These are phyloP conservation scores for Puccinia polysora DNA, from an alignment of 1,284 basidiomycete species.

Conservation along the genomic window DNA sequence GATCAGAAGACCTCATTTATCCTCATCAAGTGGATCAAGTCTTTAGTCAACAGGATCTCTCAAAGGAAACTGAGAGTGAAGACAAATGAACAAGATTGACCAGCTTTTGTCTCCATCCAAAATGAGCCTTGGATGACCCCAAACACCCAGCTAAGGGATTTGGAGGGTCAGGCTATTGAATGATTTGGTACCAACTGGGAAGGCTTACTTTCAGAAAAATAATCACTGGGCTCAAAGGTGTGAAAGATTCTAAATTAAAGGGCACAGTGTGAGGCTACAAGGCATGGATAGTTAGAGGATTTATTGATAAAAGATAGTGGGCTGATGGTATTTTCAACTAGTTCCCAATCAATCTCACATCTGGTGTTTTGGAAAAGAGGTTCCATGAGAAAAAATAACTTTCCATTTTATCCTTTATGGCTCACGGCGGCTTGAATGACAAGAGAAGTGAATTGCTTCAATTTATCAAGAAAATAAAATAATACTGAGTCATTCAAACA, in stretches of 20 bases:
- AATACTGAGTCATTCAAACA: not conserved
- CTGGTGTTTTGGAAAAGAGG: slow-evolving; percentile 1
- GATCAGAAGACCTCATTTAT: too few relatives aligned
- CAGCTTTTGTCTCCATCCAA: too few relatives aligned
- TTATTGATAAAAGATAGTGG: slow-evolving; percentile 17
- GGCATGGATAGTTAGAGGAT: not conserved
- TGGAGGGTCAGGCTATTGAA: too few relatives aligned
- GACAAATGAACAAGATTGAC: too few relatives aligned
- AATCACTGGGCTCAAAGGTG: not conserved
- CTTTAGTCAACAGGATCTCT: too few relatives aligned
- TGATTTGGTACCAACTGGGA: not conserved
- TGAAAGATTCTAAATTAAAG: slow-evolving; percentile 18
- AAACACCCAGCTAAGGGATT: too few relatives aligned
- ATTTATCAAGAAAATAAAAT: not conserved
- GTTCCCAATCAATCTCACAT: slow-evolving; percentile 34
- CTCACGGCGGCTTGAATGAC: slow-evolving; percentile 31
- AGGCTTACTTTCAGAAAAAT: slow-evolving; percentile 9
- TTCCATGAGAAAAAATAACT: slow-evolving; percentile 33
- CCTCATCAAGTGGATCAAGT: too few relatives aligned
- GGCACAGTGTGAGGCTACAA: slow-evolving; percentile 14
- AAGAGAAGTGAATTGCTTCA: slow-evolving; percentile 24
- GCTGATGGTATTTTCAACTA: slow-evolving; percentile 1
- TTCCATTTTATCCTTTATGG: slow-evolving; percentile 13
- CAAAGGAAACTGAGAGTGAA: too few relatives aligned
- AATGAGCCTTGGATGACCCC: too few relatives aligned